Base-by-base conservation (phyloP, 192 early-diverging fungal species). In the Dispira simplex region DNA sequence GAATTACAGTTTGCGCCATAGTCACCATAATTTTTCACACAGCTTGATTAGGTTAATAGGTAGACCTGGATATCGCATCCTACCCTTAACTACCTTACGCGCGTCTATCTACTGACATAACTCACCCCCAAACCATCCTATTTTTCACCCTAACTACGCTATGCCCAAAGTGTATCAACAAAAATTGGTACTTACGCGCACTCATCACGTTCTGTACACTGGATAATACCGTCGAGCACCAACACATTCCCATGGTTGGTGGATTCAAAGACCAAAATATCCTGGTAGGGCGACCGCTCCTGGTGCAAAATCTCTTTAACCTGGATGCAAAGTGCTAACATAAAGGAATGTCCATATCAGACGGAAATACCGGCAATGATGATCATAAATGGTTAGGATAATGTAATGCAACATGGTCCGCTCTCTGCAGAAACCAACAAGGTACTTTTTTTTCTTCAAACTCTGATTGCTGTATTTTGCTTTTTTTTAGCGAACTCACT, bases 141-240 rank as follows among this genome's bases (percentile, higher is more conserved):
- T 39, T 39, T n/a, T n/a, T 39, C 6, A 1, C 1, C 32, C 32
- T 39, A 6, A 39, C 1, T 1, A 4, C 18, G 21, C 4, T 16
- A 23, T 20, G 48, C 4, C 9, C 48, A 20, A 51, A 20, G 16
- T 16, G 18, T 51, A 16, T 51, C 48, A 23, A 4, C 48, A 4
- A 16, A 16, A 20, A 51, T 20, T 16, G 9, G 9, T 20, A 63
- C 63, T 28, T 63, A 63, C 43, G 83, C 70, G 63, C 81, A 84
- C 69, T 84, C 83, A 65, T 83, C 83, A 52, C 78, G 67, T 72
- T 84, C 83, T 49, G 83, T 84, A 25, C 67, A 67, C 66, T 84
- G 83, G 62, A 84, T 81, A 43, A 84, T 81, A 62, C 83, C 83
- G 62, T 84, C 83, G 25, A 84, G 73, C 32, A 83, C 81, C 4